Percentiles rank a stretch among this genome's conserved stretches.
phyloP scores from a whole-genome alignment of 2,329 filamentous ascomycete genomes.

The Ilyonectria destructans region DNA sequence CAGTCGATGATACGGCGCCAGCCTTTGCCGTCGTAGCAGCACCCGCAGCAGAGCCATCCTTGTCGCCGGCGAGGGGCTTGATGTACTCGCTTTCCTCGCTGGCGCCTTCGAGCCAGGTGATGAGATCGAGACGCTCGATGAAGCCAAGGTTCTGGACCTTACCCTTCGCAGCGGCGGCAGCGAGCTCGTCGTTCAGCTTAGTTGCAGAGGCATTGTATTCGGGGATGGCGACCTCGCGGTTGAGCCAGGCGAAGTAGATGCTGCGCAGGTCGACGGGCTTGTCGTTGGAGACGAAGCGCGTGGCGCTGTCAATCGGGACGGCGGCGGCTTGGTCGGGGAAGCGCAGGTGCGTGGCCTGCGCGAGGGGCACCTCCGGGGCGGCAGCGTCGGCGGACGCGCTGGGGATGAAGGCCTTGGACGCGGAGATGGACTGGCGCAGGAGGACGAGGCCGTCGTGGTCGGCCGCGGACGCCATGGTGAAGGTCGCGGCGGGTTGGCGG shows the following conservation, averaged over 20 bases:
- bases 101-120: conserved; percentile 93
- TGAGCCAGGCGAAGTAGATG: conserved; percentile 96
- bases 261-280: conserved; percentile 88
- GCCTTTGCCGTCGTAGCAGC: conserved; percentile 57
- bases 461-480: conserved; percentile 69
- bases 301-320: conserved; percentile 79
- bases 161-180: conserved; percentile 71
- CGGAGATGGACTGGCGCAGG: conserved; percentile 86
- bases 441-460: conserved; percentile 86
- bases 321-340: conserved; percentile 75
- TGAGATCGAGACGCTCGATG: conserved; percentile 91
- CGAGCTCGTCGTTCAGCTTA: conserved; percentile 84
- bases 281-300: conserved; percentile 88
- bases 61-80: conserved; percentile 82
- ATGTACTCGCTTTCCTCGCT: conserved; percentile 95
- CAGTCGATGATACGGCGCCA: conserved; percentile 61
- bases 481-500: conserved; percentile 21
- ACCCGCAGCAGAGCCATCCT: conserved; percentile 60
- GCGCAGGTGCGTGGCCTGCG: conserved; percentile 83
- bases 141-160: conserved; percentile 92
- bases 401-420: conserved; percentile 79
- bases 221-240: conserved; percentile 90
- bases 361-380: conserved; percentile 75
- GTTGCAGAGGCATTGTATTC: conserved; percentile 92
- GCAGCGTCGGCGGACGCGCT: conserved; percentile 79